phyloP scores from a whole-genome alignment of 2,329 filamentous ascomycete species.

The Cercospora sp. region DNA sequence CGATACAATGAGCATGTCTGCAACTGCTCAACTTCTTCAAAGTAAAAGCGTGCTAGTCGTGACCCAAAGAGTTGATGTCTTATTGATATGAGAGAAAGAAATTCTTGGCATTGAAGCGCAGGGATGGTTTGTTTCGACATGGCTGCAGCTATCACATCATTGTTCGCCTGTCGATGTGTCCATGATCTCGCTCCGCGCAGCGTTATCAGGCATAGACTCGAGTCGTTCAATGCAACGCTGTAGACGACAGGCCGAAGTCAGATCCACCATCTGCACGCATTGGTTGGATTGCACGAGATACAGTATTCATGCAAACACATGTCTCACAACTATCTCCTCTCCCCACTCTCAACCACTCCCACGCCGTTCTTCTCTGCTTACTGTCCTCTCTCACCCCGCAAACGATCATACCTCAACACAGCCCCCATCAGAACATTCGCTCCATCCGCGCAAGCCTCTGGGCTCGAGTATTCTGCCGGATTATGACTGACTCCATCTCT shows the following conservation, averaged over 20 bases:
- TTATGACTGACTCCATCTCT: constrained; percentile 52
- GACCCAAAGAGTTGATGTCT: not conserved
- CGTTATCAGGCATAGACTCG: not conserved
- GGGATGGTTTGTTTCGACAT: not conserved
- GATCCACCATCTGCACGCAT: not conserved
- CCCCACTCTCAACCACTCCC: not conserved
- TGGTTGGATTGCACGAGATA: not conserved
- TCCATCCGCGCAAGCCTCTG: constrained; percentile 49
- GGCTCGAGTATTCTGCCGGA: constrained; percentile 48
- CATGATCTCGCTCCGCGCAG: not conserved
- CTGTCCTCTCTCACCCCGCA: constrained; percentile 40
- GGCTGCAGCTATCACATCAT: not conserved
- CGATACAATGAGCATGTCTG: not conserved
- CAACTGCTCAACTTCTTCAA: too few relatives aligned
- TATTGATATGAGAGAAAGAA: not conserved
- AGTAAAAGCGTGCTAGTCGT: too few relatives aligned
- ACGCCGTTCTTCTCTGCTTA: not conserved
- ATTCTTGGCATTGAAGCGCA: not conserved
- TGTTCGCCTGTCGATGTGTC: not conserved
- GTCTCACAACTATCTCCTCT: not conserved
- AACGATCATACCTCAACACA: constrained; percentile 51
- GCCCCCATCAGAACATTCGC: constrained; percentile 54
- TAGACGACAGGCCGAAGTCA: not conserved
- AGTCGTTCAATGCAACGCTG: not conserved
- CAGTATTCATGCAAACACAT: not conserved